These are phyloP conservation scores for Talaromyces funiculosus DNA, from an alignment of 2,329 filamentous ascomycete genomes.

Conservation along the genomic window DNA sequence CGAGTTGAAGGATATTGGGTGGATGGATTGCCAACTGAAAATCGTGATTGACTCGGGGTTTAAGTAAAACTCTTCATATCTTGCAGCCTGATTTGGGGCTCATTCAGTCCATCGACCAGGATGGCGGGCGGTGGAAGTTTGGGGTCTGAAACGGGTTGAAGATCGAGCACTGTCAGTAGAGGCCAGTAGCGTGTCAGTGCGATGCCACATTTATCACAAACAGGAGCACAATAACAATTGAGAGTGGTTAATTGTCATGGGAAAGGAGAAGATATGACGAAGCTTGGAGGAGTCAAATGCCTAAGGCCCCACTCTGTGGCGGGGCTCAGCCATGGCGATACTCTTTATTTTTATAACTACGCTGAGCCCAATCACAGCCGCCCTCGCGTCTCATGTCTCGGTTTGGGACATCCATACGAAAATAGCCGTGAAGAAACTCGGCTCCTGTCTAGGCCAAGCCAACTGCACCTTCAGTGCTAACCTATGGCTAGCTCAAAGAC, in stretches of 20 bases:
- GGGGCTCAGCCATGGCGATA: conserved; percentile 1
- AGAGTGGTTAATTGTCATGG: not conserved
- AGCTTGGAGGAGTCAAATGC: conserved; percentile 1
- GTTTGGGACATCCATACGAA: not conserved
- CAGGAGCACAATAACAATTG: no score
- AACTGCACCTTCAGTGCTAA: not conserved
- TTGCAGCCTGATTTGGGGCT: conserved; percentile 3
- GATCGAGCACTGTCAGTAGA: not conserved
- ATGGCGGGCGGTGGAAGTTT: not conserved
- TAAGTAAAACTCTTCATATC: conserved; percentile 2
- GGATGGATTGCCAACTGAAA: not conserved
- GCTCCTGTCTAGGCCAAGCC: no score
- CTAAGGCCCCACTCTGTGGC: not conserved
- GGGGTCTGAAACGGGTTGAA: not conserved
- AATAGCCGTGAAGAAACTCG: not conserved
- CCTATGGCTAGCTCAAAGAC: no score
- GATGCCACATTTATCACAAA: not conserved
- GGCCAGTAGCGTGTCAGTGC: not conserved
- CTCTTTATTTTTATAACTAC: not conserved
- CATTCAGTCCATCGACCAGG: not conserved
- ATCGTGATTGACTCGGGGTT: not conserved
- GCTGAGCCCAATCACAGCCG: not conserved
- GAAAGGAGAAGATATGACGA: not conserved
- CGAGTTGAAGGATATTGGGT: not conserved
- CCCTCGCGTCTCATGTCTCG: not conserved